phyloP scores from a whole-genome alignment of 305 asterid genomes.

The Rubia balearica region DNA sequence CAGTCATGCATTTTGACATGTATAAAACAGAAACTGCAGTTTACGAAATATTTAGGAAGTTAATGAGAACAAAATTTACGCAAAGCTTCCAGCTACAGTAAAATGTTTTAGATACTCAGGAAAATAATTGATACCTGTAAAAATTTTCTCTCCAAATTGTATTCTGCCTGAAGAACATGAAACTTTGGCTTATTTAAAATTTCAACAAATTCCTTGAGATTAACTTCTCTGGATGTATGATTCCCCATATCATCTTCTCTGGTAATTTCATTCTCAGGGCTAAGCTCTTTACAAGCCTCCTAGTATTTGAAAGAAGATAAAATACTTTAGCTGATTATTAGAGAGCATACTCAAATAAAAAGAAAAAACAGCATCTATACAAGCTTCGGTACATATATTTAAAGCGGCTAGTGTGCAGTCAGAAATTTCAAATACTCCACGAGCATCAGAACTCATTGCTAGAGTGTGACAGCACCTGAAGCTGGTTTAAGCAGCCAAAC shows the following conservation, averaged over 20 bases:
- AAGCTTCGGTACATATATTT: neutral
- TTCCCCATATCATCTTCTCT: conserved; percentile 33
- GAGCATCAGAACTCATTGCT: conserved; percentile 4
- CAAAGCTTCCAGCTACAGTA: neutral
- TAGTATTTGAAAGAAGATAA: conserved; percentile 20
- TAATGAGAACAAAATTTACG: neutral
- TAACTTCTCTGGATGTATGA: conserved; percentile 25
- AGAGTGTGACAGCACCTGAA: neutral
- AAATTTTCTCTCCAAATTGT: conserved; percentile 48
- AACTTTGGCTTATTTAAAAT: conserved; percentile 51
- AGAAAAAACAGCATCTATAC: neutral
- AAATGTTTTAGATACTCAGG: conserved; percentile 5
- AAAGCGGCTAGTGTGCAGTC: neutral
- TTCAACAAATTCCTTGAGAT: conserved; percentile 39
- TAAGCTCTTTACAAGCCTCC: conserved; percentile 41
- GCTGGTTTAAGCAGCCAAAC: neutral
- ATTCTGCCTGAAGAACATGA: conserved; percentile 57
- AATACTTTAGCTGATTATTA: neutral
- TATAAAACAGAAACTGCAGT: neutral
- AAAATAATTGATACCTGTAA: conserved; percentile 35
- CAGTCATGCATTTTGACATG: neutral
- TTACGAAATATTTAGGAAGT: neutral
- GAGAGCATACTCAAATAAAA: neutral
- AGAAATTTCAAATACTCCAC: neutral
- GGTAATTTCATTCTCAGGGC: conserved; percentile 27